These are phyloP conservation scores for Sporothrix inflata DNA, from an alignment of 2,329 filamentous ascomycete genomes.

Conservation along the genomic window DNA sequence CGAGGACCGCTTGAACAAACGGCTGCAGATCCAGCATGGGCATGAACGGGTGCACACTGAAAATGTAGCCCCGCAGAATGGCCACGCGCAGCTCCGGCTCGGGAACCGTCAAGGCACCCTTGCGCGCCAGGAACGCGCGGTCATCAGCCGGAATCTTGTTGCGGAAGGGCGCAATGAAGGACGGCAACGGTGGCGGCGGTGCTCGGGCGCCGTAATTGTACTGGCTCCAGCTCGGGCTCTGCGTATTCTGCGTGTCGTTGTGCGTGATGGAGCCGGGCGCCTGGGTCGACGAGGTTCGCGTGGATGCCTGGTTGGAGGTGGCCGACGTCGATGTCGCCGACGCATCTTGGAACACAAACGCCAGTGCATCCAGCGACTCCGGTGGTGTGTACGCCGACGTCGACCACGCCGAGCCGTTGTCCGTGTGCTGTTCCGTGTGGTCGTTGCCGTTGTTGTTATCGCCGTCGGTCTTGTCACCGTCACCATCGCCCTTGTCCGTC, in stretches of 20 bases:
- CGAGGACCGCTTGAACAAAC: conserved; percentile 38
- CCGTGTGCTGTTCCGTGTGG: too few species aligned
- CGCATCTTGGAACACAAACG: neutral
- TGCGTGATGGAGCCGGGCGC: neutral
- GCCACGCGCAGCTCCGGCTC: conserved; percentile 60
- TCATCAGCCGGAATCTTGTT: conserved; percentile 43
- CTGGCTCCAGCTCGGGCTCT: neutral
- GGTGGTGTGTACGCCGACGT: conserved; percentile 12
- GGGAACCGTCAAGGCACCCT: conserved; percentile 65
- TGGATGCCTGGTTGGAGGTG: neutral
- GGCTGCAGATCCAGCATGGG: conserved; percentile 58
- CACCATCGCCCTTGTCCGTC: too few species aligned
- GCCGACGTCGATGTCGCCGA: neutral
- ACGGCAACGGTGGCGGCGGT: neutral
- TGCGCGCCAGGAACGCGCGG: conserved; percentile 64
- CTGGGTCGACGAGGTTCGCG: neutral
- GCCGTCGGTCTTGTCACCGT: neutral
- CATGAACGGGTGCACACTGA: conserved; percentile 68
- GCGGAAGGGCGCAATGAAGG: conserved; percentile 10
- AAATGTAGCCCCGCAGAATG: conserved; percentile 47
- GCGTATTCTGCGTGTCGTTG: neutral
- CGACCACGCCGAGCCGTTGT: neutral
- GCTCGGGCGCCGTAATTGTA: neutral
- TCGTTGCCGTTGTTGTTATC: neutral
- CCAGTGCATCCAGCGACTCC: neutral